Percentiles rank a stretch among this genome's conserved stretches.
These are phyloP conservation scores for Cryphonectria japonica DNA, from an alignment of 2,329 filamentous ascomycete genomes.

Conservation along the genomic window DNA sequence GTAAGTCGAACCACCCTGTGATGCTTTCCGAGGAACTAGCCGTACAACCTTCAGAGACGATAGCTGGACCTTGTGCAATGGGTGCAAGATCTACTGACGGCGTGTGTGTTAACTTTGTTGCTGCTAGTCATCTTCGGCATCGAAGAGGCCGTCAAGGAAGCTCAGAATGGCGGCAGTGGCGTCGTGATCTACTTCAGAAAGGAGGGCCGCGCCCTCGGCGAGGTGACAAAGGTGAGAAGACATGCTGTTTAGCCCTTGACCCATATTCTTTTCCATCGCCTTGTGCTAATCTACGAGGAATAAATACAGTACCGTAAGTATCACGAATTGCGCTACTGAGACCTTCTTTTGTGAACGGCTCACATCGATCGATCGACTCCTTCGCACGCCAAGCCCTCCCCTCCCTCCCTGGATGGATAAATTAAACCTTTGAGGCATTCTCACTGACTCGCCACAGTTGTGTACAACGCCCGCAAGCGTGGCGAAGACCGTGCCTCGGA, in stretches of 20 bases:
- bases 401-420: neutral
- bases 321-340: conserved; percentile 3
- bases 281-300: conserved; percentile 37
- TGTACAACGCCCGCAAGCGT: conserved; percentile 81
- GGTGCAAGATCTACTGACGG: neutral
- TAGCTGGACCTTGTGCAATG: neutral
- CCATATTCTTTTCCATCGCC: neutral
- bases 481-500: conserved; percentile 81
- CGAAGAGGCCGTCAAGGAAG: conserved; percentile 95
- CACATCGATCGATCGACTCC: conserved; percentile 13
- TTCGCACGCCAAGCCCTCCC: neutral
- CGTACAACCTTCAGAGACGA: neutral
- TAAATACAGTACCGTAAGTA: conserved; percentile 50
- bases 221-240: conserved; percentile 83
- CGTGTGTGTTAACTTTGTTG: neutral
- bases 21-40: neutral
- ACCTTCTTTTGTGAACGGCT: neutral
- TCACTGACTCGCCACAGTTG: conserved; percentile 45
- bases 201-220: conserved; percentile 90
- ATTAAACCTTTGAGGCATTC: neutral
- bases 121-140: conserved; percentile 81
- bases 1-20: conserved; percentile 16
- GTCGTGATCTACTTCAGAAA: conserved; percentile 99
- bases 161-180: conserved; percentile 88
- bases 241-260: neutral